Conservation (phyloP, 768 basidiomycete species). For the Coprinopsis sp. region DNA sequence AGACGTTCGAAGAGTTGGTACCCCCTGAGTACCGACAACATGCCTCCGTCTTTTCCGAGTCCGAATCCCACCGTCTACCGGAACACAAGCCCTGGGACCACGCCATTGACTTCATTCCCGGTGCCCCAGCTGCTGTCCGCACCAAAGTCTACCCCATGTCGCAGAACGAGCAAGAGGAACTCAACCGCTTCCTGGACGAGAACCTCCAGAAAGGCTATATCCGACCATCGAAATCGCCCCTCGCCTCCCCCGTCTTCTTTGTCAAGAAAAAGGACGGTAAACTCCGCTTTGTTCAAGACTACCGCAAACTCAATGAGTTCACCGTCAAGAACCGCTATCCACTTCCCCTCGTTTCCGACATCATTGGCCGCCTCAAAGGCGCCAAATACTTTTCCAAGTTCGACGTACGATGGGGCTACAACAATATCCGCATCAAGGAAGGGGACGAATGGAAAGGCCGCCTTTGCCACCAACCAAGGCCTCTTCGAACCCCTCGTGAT, state of each 20-base stretch:
- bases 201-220: constrained; percentile 33
- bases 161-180: constrained; percentile 25
- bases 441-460: constrained; percentile 43
- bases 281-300: constrained; percentile 28
- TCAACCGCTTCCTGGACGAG: constrained; percentile 30
- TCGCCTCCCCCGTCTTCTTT: constrained; percentile 30
- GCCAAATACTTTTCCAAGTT: constrained; percentile 23
- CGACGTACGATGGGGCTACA: constrained; percentile 35
- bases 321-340: constrained; percentile 6
- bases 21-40: no score
- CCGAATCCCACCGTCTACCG: constrained; percentile 3
- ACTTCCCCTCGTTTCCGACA: not conserved
- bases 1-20: no score
- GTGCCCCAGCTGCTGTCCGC: constrained; percentile 9
- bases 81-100: constrained; percentile 7
- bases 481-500: constrained; percentile 35
- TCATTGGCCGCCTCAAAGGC: constrained; percentile 1
- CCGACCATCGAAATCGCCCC: constrained; percentile 24
- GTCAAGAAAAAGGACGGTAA: constrained; percentile 29
- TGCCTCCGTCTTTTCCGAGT: no score
- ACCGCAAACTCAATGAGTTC: constrained; percentile 25
- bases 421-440: constrained; percentile 30
- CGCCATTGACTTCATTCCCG: constrained; percentile 8
- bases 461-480: constrained; percentile 34
- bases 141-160: constrained; percentile 13